These are phyloP conservation scores for Tephrocybe sp. DNA, from an alignment of 768 basidiomycete species.

Conservation along the genomic window DNA sequence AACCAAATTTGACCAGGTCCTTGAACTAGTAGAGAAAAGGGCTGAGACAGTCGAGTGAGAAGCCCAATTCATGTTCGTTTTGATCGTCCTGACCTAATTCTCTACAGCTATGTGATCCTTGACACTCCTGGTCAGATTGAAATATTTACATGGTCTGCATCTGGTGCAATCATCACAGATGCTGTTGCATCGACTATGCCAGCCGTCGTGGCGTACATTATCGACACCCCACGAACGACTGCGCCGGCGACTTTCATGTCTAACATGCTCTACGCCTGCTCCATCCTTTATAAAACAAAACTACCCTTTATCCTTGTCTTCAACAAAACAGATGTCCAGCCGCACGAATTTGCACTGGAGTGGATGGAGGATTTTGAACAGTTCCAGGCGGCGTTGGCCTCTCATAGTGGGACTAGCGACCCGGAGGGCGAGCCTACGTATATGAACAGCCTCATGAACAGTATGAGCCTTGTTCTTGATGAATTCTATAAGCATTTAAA, in stretches of 20 bases:
- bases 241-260: conserved; percentile 99
- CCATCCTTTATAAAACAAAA: conserved; percentile 97
- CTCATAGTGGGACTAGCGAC: conserved; percentile 65
- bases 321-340: conserved; percentile 95
- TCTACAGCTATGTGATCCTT: conserved; percentile 81
- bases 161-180: conserved; percentile 97
- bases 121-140: conserved; percentile 99
- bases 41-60: conserved; percentile 86
- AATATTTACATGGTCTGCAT: conserved; percentile 99
- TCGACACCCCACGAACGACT: conserved; percentile 94
- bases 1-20: conserved; percentile 97
- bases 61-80: neutral
- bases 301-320: conserved; percentile 97
- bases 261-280: conserved; percentile 99
- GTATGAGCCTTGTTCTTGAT: conserved; percentile 96
- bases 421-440: conserved; percentile 92
- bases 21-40: conserved; percentile 88
- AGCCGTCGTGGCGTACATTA: conserved; percentile 93
- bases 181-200: conserved; percentile 92
- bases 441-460: conserved; percentile 99
- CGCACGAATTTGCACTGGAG: conserved; percentile 88
- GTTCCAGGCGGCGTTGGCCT: conserved; percentile 85
- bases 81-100: neutral
- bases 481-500: conserved; percentile 98
- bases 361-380: conserved; percentile 99